These are phyloP conservation scores for Penicillium griseofulvum DNA, from an alignment of 2,329 filamentous ascomycete species.

Conservation along the genomic window DNA sequence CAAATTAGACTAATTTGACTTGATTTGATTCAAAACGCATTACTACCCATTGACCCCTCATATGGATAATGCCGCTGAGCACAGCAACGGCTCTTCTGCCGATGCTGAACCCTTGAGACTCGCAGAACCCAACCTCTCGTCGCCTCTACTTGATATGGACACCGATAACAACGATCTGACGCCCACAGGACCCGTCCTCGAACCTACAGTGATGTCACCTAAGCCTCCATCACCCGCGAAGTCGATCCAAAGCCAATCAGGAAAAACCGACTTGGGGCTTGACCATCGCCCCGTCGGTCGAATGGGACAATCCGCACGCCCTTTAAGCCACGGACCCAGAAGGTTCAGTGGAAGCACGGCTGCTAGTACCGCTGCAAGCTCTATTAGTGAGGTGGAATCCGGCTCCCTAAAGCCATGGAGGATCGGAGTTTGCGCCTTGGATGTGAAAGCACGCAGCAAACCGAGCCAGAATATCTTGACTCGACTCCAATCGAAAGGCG, in stretches of 20 bases:
- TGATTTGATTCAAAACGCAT: neutral
- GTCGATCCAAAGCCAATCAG: slow-evolving; percentile 12
- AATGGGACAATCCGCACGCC: slow-evolving; percentile 42
- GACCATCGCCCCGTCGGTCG: slow-evolving; percentile 38
- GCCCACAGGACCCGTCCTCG: slow-evolving; percentile 1
- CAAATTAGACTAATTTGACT: neutral
- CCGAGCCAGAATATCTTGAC: slow-evolving; percentile 96
- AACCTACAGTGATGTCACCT: slow-evolving; percentile 4
- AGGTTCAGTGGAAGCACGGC: slow-evolving; percentile 78
- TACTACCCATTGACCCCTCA: neutral
- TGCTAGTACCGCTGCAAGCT: slow-evolving; percentile 76
- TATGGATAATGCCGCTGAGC: slow-evolving; percentile 23
- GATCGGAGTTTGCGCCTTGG: slow-evolving; percentile 92
- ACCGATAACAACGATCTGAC: slow-evolving; percentile 14
- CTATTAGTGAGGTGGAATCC: slow-evolving; percentile 64
- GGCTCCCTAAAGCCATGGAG: slow-evolving; percentile 51
- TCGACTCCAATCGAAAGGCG: slow-evolving; percentile 79
- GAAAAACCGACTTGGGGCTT: slow-evolving; percentile 20
- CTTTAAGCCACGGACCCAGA: slow-evolving; percentile 68
- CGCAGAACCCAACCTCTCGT: slow-evolving; percentile 12
- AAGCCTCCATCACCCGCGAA: slow-evolving; percentile 14
- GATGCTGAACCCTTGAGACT: slow-evolving; percentile 40
- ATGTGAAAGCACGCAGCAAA: slow-evolving; percentile 94
- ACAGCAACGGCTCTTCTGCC: slow-evolving; percentile 22
- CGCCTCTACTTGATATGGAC: slow-evolving; percentile 6